phyloP scores from a whole-genome alignment of 441 rosid genomes.

The Omphalea diandra region DNA sequence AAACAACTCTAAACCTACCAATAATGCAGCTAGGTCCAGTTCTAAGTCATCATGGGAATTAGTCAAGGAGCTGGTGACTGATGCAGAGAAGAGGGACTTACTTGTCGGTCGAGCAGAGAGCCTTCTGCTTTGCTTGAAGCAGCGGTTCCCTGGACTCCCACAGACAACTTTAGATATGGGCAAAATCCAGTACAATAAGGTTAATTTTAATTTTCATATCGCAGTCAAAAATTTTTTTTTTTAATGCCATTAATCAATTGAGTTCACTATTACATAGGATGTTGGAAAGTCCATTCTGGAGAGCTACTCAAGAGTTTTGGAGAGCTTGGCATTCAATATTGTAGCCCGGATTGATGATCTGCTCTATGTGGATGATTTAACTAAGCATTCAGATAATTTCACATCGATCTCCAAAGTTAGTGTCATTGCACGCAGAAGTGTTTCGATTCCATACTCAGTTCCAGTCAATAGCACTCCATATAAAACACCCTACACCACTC shows the following conservation, averaged over 20 bases:
- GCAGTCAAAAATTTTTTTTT: neutral
- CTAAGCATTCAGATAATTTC: conserved; percentile 65
- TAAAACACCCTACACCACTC: conserved; percentile 58
- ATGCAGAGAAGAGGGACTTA: conserved; percentile 77
- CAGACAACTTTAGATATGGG: conserved; percentile 94
- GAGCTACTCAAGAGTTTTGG: conserved; percentile 94
- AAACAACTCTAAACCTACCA: conserved; percentile 49
- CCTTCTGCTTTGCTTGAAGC: conserved; percentile 81
- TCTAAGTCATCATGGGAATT: conserved; percentile 92
- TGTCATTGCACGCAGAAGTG: conserved; percentile 45
- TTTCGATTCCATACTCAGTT: conserved; percentile 47
- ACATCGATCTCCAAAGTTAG: conserved; percentile 53
- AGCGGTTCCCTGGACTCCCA: conserved; percentile 86
- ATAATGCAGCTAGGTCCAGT: conserved; percentile 35
- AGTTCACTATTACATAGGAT: conserved; percentile 46
- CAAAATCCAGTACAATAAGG: conserved; percentile 98
- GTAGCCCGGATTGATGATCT: conserved; percentile 91
- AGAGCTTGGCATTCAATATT: conserved; percentile 90
- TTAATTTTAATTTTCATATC: conserved; percentile 21
- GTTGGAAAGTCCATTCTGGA: conserved; percentile 94
- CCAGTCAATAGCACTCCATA: conserved; percentile 55
- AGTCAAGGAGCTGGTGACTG: conserved; percentile 85
- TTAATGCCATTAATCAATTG: too few species aligned
- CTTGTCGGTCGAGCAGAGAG: conserved; percentile 90
- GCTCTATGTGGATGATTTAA: conserved; percentile 82